These are phyloP conservation scores for Clarireedia hainanense DNA, from an alignment of 2,329 filamentous ascomycete genomes.

Conservation along the genomic window DNA sequence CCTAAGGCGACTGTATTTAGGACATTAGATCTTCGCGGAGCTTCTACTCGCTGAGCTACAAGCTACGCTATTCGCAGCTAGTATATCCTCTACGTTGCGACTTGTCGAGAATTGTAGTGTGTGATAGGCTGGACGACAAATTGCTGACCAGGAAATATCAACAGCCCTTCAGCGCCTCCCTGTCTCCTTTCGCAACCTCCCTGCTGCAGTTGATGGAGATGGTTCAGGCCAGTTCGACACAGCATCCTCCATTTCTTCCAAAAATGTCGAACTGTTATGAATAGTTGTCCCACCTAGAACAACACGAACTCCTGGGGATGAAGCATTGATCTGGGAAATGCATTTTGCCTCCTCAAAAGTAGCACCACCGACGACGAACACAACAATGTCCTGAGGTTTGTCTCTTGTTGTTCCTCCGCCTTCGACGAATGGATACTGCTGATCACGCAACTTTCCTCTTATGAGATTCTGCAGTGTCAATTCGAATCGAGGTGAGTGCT, in stretches of 20 bases:
- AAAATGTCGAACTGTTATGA: conserved; percentile 79
- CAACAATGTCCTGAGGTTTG: conserved; percentile 91
- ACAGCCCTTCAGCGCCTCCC: conserved; percentile 19
- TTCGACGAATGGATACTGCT: conserved; percentile 90
- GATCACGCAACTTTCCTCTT: conserved; percentile 78
- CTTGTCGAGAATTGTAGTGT: too few relatives aligned
- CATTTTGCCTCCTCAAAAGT: conserved; percentile 98
- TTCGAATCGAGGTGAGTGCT: conserved; percentile 86
- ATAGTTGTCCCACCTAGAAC: conserved; percentile 83
- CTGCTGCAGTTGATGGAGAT: conserved; percentile 29
- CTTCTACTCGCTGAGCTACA: too few relatives aligned
- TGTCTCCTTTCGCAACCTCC: conserved; percentile 28
- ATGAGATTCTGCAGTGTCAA: conserved; percentile 85
- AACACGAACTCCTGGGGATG: conserved; percentile 78
- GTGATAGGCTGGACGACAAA: too few relatives aligned
- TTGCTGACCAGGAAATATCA: not conserved
- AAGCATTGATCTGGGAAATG: conserved; percentile 89
- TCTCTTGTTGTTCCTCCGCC: conserved; percentile 79
- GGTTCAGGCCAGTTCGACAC: conserved; percentile 77
- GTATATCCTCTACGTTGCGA: too few relatives aligned
- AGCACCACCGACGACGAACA: conserved; percentile 88
- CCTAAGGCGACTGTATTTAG: too few relatives aligned
- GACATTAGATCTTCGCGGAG: too few relatives aligned
- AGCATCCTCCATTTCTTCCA: conserved; percentile 87
- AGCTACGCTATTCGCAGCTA: too few relatives aligned